phyloP scores from a whole-genome alignment of 169 alveolate genomes.

The Neospora caninum region DNA sequence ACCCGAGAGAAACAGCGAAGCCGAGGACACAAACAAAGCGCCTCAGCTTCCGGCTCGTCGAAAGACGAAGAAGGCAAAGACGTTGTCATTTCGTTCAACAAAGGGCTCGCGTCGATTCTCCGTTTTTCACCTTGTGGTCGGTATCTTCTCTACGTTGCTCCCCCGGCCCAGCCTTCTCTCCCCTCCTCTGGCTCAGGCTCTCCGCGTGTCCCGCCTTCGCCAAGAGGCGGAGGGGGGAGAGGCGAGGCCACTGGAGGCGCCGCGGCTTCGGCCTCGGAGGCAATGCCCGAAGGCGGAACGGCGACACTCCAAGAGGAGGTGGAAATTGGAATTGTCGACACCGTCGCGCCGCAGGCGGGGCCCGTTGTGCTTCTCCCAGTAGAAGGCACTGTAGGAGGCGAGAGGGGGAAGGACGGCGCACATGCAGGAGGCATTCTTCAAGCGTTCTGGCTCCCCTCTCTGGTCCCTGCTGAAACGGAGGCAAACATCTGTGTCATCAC shows the following conservation, averaged over 20 bases:
- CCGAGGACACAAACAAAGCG: neutral
- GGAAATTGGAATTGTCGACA: neutral
- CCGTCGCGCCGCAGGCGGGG: neutral
- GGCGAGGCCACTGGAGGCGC: neutral
- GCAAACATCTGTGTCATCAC: slow-evolving; percentile 16
- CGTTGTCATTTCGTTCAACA: neutral
- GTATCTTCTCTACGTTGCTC: neutral
- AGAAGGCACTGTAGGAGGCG: neutral
- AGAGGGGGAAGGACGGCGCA: neutral
- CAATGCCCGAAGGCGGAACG: neutral
- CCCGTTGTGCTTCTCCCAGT: neutral
- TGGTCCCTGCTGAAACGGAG: neutral
- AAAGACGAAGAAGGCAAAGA: neutral
- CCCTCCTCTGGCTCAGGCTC: neutral
- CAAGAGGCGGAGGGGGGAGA: neutral
- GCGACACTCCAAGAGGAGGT: neutral
- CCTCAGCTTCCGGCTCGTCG: neutral
- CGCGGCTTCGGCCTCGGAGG: neutral
- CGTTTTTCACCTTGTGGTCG: neutral
- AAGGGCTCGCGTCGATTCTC: slow-evolving; percentile 12
- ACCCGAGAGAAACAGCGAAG: neutral
- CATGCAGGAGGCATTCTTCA: neutral
- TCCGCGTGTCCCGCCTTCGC: neutral
- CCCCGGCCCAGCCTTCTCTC: neutral
- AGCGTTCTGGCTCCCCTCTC: slow-evolving; percentile 28